Base-by-base conservation (phyloP, 2,329 filamentous ascomycete species). In the Pezicula neosporulosa region DNA sequence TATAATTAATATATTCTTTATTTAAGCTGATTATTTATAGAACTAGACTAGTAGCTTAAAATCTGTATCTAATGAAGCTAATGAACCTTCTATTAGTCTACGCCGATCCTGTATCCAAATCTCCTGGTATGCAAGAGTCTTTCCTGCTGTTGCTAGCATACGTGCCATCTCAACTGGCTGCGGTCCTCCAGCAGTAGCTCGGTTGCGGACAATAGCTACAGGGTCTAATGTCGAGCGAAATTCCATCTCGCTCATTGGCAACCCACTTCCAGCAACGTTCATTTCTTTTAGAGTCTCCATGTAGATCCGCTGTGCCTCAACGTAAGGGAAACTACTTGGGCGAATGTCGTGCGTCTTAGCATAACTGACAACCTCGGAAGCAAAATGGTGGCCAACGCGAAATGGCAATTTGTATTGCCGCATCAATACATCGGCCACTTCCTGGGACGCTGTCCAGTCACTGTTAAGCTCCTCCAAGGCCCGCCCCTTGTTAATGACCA, bases 361-460 rank as follows among this genome's bases (percentile, higher is more conserved):
- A 36, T 49, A 49, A 15, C 30, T 19, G 12, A 44, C 41, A 28
- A 49, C 19, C 16, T 36, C 36, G 8, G 48, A 44, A 15, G 48
- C 39, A 19, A 49, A 44, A 27, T 49, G 48, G n/a, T 49, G 48
- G 19, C 48, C 48, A 37, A 49, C 41, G 21, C 48, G 48, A 16
- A 49, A 49, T 35, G 48, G 48, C 41, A 49, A 13, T 44, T 49
- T 49, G 18, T 44, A 43, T 41, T 49, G n/a, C 27, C 39, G 24
- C 27, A 44, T 44, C 27, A 49, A 36, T 16, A 44, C 39, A 36
- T 49, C 48, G 5, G 48, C 48, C 10, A 49, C 48, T 36, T 49
- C 48, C 12, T 44, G 39, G 18, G 41, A 44, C 10, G 48, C 41
- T 35, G 48, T 36, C 38, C 41, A 49, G 33, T 49, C 48, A 24